Evolutionary conservation across 2,329 filamentous ascomycete species (phyloP).

Genomic region (Tolypocladium inflatum): DNA sequence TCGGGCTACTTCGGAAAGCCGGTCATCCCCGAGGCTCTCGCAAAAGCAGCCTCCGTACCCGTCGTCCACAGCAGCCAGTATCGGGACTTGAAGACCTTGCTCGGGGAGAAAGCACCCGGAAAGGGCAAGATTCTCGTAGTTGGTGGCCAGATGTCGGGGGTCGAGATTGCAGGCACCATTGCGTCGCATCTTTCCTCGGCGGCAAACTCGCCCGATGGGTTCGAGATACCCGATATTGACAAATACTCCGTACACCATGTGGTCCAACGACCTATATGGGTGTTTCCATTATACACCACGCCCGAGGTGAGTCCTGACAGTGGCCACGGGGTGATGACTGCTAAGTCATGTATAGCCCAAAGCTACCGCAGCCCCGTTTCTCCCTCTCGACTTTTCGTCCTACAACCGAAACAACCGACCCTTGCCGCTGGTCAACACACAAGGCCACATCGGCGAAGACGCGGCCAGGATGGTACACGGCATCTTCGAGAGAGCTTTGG

Average conservation of each 20-base stretch:
- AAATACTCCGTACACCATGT: constrained; percentile 59
- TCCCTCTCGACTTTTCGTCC: constrained; percentile 63
- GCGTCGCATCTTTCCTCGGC: constrained; percentile 62
- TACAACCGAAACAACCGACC: constrained; percentile 60
- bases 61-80: constrained; percentile 62
- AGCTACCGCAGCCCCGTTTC: constrained; percentile 46
- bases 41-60: constrained; percentile 29
- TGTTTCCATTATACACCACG: constrained; percentile 51
- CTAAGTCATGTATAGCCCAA: constrained; percentile 23
- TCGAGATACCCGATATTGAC: constrained; percentile 29
- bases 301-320: constrained; percentile 30
- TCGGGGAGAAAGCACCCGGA: constrained; percentile 25
- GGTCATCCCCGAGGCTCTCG: constrained; percentile 36
- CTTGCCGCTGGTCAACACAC: constrained; percentile 47
- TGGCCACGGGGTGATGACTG: background rate
- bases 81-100: constrained; percentile 39
- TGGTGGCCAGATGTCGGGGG: constrained; percentile 75
- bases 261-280: constrained; percentile 60
- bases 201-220: constrained; percentile 38
- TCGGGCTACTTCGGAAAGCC: constrained; percentile 67
- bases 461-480: constrained; percentile 44
- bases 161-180: constrained; percentile 65
- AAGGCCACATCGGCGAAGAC: constrained; percentile 54
- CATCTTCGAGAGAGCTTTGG: constrained; percentile 37
- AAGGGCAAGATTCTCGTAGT: constrained; percentile 61